These are phyloP conservation scores for Leishmania major DNA, from an alignment of 208 protist species.

Conservation along the genomic window DNA sequence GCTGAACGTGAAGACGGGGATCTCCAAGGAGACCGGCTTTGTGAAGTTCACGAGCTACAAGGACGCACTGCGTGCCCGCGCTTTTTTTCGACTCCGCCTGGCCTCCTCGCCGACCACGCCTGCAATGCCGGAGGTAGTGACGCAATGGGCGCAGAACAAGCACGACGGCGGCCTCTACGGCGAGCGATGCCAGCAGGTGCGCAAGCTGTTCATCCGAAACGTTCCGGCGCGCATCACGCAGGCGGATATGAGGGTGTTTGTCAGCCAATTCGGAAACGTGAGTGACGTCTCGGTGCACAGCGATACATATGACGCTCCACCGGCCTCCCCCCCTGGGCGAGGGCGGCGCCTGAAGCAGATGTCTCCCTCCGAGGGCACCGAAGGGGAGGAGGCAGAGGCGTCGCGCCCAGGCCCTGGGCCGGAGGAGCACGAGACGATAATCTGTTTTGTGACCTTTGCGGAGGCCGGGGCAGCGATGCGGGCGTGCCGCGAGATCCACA, in stretches of 20 bases:
- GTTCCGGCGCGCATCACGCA: conserved; percentile 54
- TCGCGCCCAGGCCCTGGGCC: not conserved
- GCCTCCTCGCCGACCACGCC: conserved; percentile 10
- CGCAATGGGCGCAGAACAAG: conserved; percentile 74
- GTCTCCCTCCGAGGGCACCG: not conserved
- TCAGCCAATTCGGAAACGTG: conserved; percentile 51
- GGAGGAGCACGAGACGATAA: conserved; percentile 34
- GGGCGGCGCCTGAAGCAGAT: not conserved
- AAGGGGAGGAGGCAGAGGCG: not conserved
- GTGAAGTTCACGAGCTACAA: conserved; percentile 34
- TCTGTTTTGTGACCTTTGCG: conserved; percentile 70
- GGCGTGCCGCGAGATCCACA: conserved; percentile 49
- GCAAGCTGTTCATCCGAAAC: conserved; percentile 86
- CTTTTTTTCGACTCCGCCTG: conserved; percentile 15
- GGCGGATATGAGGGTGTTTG: conserved; percentile 35
- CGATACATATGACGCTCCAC: conserved; percentile 45
- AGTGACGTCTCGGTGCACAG: conserved; percentile 52
- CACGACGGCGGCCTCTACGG: conserved; percentile 69
- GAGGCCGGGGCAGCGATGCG: conserved; percentile 42
- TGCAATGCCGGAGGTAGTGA: conserved; percentile 37
- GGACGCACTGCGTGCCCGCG: conserved; percentile 18
- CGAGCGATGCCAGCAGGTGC: conserved; percentile 46
- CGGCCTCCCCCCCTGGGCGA: not conserved
- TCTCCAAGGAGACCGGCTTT: conserved; percentile 51
- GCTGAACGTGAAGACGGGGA: conserved; percentile 52